Percentiles rank a stretch among this genome's conserved stretches.
Conservation (phyloP, 495 filamentous ascomycete genomes). For the Daldinia childiae region DNA sequence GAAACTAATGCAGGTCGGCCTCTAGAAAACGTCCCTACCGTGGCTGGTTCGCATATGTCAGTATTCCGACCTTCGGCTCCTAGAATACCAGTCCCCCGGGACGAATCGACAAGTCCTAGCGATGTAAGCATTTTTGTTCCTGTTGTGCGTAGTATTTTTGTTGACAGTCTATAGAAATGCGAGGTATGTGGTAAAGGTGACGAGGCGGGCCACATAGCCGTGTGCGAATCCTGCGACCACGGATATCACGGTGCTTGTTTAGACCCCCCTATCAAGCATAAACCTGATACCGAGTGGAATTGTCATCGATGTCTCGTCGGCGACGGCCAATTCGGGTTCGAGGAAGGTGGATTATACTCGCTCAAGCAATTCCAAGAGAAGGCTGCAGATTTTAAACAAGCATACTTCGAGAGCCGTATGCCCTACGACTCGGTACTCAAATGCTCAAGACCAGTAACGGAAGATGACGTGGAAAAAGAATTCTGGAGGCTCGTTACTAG, state of each 20-base stretch:
- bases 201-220: constrained; percentile 67
- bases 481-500: constrained; percentile 97
- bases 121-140: no score
- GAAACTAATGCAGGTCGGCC: constrained; percentile 49
- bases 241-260: constrained; percentile 90
- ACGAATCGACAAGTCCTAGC: constrained; percentile 73
- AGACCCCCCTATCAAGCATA: constrained; percentile 81
- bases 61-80: constrained; percentile 84
- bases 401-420: constrained; percentile 91
- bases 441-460: constrained; percentile 79
- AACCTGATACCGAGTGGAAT: constrained; percentile 92
- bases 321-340: constrained; percentile 96
- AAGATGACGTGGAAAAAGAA: constrained; percentile 96
- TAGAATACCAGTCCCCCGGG: constrained; percentile 65
- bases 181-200: constrained; percentile 87
- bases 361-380: constrained; percentile 97
- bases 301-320: constrained; percentile 95
- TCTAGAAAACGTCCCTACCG: constrained; percentile 83
- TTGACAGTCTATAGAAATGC: constrained; percentile 72
- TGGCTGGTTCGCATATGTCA: constrained; percentile 97
- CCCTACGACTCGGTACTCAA: constrained; percentile 87
- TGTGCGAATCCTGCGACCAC: constrained; percentile 94
- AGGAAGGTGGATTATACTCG: constrained; percentile 96
- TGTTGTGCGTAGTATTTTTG: background rate
- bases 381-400: constrained; percentile 91